phyloP scores from a whole-genome alignment of 2,329 filamentous ascomycete species.

The Periconia sp. region DNA sequence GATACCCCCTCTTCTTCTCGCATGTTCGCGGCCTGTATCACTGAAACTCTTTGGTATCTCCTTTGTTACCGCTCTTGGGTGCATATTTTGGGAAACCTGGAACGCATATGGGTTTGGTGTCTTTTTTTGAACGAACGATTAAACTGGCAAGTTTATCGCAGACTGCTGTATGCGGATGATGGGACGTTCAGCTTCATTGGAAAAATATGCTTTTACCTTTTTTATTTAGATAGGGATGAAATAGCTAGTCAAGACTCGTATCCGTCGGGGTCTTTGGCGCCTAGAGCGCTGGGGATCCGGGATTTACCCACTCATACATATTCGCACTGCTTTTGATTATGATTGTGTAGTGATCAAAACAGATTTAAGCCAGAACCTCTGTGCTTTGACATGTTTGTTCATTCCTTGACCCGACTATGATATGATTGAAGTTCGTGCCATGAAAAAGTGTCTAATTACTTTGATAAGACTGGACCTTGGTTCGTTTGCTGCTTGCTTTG shows the following conservation, averaged over 20 bases:
- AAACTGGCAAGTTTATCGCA: too few species aligned
- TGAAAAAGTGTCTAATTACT: too few species aligned
- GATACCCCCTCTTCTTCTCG: conserved; percentile 20
- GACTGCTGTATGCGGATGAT: conserved; percentile 6
- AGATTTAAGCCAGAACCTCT: too few species aligned
- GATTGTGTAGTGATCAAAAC: too few species aligned
- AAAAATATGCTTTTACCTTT: conserved; percentile 18
- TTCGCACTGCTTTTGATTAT: neutral
- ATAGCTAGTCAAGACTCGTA: conserved; percentile 51
- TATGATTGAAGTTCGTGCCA: too few species aligned
- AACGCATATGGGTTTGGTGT: too few species aligned
- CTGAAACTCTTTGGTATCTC: conserved; percentile 35
- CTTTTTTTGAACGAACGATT: too few species aligned
- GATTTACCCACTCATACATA: conserved; percentile 48
- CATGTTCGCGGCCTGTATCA: conserved; percentile 26
- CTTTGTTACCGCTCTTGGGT: conserved; percentile 35
- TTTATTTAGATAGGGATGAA: conserved; percentile 39
- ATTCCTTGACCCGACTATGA: too few species aligned
- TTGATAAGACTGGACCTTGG: too few species aligned
- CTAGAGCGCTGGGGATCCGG: conserved; percentile 26
- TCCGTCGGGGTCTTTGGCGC: conserved; percentile 38
- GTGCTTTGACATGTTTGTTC: too few species aligned
- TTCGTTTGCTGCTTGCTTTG: too few species aligned
- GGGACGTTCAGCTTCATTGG: conserved; percentile 7
- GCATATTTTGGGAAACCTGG: conserved; percentile 24